Conservation (phyloP, 176 grass and related monocot genomes). For the Phoenix roebelenii region DNA sequence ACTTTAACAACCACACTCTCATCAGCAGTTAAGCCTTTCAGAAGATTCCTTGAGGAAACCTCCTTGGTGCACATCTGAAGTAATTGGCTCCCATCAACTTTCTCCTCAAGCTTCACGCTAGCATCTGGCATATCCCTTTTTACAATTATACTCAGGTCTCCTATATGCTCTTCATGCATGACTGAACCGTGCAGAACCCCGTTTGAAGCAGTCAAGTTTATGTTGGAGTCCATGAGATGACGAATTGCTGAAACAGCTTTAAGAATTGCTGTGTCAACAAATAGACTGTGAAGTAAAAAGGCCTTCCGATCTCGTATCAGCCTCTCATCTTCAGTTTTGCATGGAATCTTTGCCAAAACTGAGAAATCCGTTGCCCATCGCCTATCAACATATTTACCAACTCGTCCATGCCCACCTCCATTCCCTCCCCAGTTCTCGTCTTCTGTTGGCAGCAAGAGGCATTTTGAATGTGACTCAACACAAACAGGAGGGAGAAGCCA, state of each 20-base stretch:
- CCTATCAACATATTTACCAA: conserved; percentile 51
- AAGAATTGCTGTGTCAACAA: conserved; percentile 87
- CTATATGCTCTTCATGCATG: conserved; percentile 50
- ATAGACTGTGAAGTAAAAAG: conserved; percentile 86
- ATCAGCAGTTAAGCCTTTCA: conserved; percentile 92
- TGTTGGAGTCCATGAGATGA: conserved; percentile 27
- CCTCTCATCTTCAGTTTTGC: conserved; percentile 86
- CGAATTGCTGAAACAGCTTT: conserved; percentile 56
- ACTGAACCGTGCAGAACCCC: conserved; percentile 25
- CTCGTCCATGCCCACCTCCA: conserved; percentile 51
- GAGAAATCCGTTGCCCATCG: conserved; percentile 78
- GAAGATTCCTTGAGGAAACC: conserved; percentile 71
- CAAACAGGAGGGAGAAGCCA: conserved; percentile 81
- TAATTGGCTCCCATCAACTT: conserved; percentile 56
- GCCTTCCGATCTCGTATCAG: conserved; percentile 85
- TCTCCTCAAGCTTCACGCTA: conserved; percentile 57
- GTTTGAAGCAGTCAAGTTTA: conserved; percentile 12
- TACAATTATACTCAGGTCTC: conserved; percentile 66
- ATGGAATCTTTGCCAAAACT: conserved; percentile 57
- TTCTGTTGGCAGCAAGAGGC: conserved; percentile 53
- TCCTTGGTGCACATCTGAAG: conserved; percentile 36
- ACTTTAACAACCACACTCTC: conserved; percentile 73
- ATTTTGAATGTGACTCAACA: conserved; percentile 41
- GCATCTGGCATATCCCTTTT: conserved; percentile 58
- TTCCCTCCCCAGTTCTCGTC: conserved; percentile 86